Evolutionary conservation across 2,329 filamentous ascomycete genomes (phyloP), one percentile per base, ranked within the genome.

Genomic region (Coniochaeta sp.): DNA sequence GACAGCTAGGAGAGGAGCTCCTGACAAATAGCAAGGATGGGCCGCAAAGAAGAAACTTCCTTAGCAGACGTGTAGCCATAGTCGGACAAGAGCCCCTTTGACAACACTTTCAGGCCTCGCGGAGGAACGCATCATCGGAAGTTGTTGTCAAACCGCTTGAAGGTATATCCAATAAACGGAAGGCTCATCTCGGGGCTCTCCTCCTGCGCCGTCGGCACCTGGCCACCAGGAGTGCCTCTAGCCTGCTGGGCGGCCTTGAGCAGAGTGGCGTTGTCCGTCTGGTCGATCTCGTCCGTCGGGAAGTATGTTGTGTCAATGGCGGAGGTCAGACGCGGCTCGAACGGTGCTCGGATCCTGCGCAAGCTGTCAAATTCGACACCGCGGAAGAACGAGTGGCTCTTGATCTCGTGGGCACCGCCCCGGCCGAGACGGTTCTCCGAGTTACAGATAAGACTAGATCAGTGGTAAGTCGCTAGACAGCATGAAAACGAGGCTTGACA

Each of bases 271-370:
- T 92, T 96, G 74, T 97, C 93, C 59, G 92, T 93, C 79, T 98
- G 93, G 68, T 96, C 92, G 71, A 99, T 97, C 75, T 99, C 95
- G 71, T 99, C 95, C 58, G 92, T 97, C 10, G 95, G 95, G 86
- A 99, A 99, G 81, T 99, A 98, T 55, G 93, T 93, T 22, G 95
- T 96, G 72, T 99, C 95, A 69, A 96, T 89, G 74, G 95, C 95
- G 64, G 91, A 96, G 62, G 90, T 89, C 65, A 99, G 81, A 70
- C 92, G 91, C 2, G 95, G 95, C 78, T 98, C 93, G 72, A 99
- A 99, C 0, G 95, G 95, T 61, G 95, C 95, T 40, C 93, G 89
- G 70, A 99, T 98, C 62, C 89, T 88, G 65, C 95, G 91, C 66
- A 99, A 82, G 67, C 89, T 90, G 66, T 97, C 91, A 81, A 96